A percentile compares a stretch with the other conserved stretches of the same genome.
These are phyloP conservation scores for Acephala macrosclerotiorum DNA, from an alignment of 2,329 filamentous ascomycete species.

Conservation along the genomic window DNA sequence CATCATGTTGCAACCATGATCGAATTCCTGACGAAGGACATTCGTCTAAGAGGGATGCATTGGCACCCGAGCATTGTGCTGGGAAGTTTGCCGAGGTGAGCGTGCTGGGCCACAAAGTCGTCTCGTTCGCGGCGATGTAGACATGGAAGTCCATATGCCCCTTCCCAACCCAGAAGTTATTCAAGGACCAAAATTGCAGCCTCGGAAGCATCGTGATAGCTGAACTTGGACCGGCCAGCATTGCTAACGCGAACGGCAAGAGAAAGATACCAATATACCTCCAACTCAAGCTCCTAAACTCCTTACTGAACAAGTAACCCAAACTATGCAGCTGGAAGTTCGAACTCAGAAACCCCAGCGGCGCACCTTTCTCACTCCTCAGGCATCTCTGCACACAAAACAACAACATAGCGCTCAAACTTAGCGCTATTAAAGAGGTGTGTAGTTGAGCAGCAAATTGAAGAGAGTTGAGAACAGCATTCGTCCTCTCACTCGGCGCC, in stretches of 20 bases:
- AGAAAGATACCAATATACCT: constrained; percentile 11
- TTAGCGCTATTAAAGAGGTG: constrained; percentile 14
- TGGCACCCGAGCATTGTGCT: constrained; percentile 4
- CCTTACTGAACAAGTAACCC: constrained; percentile 8
- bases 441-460: constrained; percentile 25
- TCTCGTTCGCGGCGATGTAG: constrained; percentile 10
- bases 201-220: constrained; percentile 22
- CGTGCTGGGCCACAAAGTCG: constrained; percentile 2
- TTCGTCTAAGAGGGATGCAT: constrained; percentile 11
- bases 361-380: constrained; percentile 8
- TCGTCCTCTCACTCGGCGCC: neutral
- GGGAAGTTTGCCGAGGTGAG: constrained; percentile 8
- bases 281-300: constrained; percentile 11
- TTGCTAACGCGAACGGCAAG: neutral
- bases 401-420: constrained; percentile 18
- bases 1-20: neutral
- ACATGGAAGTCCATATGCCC: constrained; percentile 17
- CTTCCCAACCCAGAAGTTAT: constrained; percentile 13
- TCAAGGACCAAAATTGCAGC: constrained; percentile 18
- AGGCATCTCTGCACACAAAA: constrained; percentile 15
- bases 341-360: constrained; percentile 18
- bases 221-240: constrained; percentile 16
- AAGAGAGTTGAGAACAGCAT: constrained; percentile 13
- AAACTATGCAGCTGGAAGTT: constrained; percentile 16
- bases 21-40: constrained; percentile 18